A percentile compares a stretch with the other conserved stretches of the same genome.
These are phyloP conservation scores for Smallanthus sonchifolius DNA, from an alignment of 129 eudicot genomes.

Conservation along the genomic window DNA sequence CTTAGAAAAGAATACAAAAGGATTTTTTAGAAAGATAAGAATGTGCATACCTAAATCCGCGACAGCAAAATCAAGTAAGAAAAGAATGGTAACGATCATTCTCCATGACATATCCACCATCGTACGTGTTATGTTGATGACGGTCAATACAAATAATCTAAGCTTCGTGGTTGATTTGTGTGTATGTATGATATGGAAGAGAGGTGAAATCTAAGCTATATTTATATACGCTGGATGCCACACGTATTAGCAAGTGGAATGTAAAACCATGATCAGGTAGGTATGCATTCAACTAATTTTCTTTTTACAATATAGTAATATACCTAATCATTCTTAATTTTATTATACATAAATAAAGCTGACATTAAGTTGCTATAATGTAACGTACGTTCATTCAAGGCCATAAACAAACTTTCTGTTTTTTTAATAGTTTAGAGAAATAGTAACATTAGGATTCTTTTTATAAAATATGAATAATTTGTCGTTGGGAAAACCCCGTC, in stretches of 20 bases:
- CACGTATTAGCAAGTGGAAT: neutral
- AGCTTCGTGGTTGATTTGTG: neutral
- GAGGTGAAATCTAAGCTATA: neutral
- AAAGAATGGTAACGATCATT: constrained; percentile 1
- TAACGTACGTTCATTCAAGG: no score
- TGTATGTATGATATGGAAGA: neutral
- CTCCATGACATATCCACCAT: neutral
- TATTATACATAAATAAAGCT: neutral
- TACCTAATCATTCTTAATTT: neutral
- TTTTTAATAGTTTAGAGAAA: no score
- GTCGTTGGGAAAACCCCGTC: no score
- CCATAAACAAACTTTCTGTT: no score
- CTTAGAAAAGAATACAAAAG: no score
- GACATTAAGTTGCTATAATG: neutral
- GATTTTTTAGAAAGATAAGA: neutral
- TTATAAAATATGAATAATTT: no score
- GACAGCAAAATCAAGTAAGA: constrained; percentile 15
- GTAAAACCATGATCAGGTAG: neutral
- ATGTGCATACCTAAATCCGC: constrained; percentile 6
- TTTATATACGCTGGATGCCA: neutral
- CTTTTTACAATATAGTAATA: neutral
- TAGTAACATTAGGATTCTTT: no score
- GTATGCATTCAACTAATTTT: neutral
- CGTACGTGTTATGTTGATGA: neutral
- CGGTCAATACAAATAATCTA: neutral